These are phyloP conservation scores for Kockiozyma suomiensis DNA, from an alignment of 805 yeast genomes.

Conservation along the genomic window DNA sequence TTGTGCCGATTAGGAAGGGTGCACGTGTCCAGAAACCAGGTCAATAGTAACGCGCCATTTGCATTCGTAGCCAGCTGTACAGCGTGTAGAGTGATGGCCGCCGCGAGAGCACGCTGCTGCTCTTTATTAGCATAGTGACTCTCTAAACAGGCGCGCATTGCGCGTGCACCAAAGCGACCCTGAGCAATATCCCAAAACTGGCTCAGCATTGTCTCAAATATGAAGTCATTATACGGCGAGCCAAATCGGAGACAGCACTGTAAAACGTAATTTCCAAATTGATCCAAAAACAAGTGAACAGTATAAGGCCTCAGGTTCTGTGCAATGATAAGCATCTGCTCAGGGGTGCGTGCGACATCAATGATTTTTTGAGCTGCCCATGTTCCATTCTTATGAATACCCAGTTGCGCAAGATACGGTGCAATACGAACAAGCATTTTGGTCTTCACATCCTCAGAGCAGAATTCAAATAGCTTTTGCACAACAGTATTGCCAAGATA, in stretches of 20 bases:
- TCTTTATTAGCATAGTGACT: slow-evolving; percentile 67
- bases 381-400: slow-evolving; percentile 96
- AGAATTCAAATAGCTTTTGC: slow-evolving; percentile 79
- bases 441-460: slow-evolving; percentile 71
- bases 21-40: slow-evolving; percentile 93
- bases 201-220: slow-evolving; percentile 77
- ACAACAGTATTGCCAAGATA: slow-evolving; percentile 95
- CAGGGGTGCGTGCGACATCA: slow-evolving; percentile 64
- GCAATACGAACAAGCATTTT: slow-evolving; percentile 77
- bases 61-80: slow-evolving; percentile 77
- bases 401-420: slow-evolving; percentile 84
- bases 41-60: slow-evolving; percentile 85
- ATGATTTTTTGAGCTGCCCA: slow-evolving; percentile 99
- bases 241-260: slow-evolving; percentile 94
- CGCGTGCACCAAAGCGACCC: slow-evolving; percentile 93
- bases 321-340: slow-evolving; percentile 67
- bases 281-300: slow-evolving; percentile 86
- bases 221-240: slow-evolving; percentile 83
- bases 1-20: slow-evolving; percentile 64
- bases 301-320: slow-evolving; percentile 76
- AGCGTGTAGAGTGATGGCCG: slow-evolving; percentile 75
- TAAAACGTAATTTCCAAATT: slow-evolving; percentile 93
- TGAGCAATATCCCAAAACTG: slow-evolving; percentile 79
- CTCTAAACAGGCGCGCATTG: slow-evolving; percentile 90
- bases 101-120: slow-evolving; percentile 71